A percentile compares a stretch with the other conserved stretches of the same genome.
These are phyloP conservation scores for Scleroderma bovista DNA, from an alignment of 768 basidiomycete genomes.

Conservation along the genomic window DNA sequence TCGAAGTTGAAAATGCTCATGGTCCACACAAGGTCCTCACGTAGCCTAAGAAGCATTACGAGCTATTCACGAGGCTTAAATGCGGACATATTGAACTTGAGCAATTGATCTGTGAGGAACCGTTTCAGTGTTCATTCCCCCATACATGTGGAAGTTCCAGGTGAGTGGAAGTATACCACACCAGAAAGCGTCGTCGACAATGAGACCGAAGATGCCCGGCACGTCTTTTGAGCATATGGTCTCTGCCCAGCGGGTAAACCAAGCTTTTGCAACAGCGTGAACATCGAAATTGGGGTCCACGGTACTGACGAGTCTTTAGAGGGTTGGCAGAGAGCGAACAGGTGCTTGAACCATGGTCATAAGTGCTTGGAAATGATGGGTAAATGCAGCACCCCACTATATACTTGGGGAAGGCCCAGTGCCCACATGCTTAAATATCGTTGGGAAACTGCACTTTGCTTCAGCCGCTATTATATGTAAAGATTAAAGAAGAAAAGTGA, in stretches of 20 bases:
- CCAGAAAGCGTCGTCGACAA: constrained; percentile 31
- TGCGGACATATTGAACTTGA: constrained; percentile 6
- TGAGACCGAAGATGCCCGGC: background rate
- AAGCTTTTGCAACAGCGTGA: background rate
- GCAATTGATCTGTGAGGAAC: constrained; percentile 32
- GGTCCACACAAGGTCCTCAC: constrained; percentile 51
- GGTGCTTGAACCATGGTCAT: background rate
- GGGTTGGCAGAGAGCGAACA: background rate
- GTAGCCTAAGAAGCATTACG: constrained; percentile 30
- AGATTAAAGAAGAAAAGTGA: too few relatives aligned
- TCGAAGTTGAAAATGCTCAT: constrained; percentile 48
- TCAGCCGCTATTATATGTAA: too few relatives aligned
- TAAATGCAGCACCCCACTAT: too few relatives aligned
- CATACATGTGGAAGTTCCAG: constrained; percentile 44
- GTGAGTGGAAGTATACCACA: constrained; percentile 44
- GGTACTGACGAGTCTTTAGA: background rate
- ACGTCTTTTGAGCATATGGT: background rate
- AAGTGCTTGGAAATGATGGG: too few relatives aligned
- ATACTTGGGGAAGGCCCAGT: too few relatives aligned
- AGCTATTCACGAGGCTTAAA: constrained; percentile 18
- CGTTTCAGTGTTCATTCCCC: constrained; percentile 20
- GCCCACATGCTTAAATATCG: too few relatives aligned
- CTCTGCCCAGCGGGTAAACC: background rate
- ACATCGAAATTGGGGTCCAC: background rate
- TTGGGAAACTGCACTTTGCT: too few relatives aligned